Conservation (phyloP, 768 basidiomycete species). For the Collybiopsis confluens region DNA sequence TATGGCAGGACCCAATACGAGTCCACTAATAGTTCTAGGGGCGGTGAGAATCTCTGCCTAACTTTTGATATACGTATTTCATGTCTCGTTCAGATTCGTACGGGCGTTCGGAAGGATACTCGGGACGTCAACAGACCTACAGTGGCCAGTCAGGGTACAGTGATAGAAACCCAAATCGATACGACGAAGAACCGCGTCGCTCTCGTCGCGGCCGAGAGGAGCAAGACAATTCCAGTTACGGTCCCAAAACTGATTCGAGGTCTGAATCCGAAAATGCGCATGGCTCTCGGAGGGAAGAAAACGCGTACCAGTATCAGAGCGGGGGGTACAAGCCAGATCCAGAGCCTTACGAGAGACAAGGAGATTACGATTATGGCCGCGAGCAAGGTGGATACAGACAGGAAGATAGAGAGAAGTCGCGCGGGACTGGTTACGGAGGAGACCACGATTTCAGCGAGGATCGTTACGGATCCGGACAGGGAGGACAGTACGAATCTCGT, state of each 20-base stretch:
- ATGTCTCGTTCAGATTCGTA: not conserved
- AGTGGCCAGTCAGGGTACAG: not conserved
- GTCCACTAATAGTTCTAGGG: no score
- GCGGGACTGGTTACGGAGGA: not conserved
- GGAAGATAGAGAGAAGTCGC: not conserved
- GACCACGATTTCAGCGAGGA: no score
- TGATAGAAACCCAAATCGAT: not conserved
- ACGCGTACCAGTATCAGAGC: no score
- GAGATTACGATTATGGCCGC: constrained; percentile 7
- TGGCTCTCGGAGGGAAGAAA: not conserved
- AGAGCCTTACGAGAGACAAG: not conserved
- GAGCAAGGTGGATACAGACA: constrained; percentile 16
- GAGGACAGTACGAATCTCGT: constrained; percentile 12
- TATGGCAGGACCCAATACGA: no score
- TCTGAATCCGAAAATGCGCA: no score
- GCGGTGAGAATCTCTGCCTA: not conserved
- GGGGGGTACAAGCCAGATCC: not conserved
- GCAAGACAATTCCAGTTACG: not conserved
- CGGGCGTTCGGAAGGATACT: not conserved
- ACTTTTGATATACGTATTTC: not conserved
- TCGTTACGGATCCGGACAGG: no score
- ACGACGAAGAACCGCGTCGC: not conserved
- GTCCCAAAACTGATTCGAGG: not conserved
- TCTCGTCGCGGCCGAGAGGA: not conserved
- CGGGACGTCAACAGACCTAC: constrained; percentile 4